Percentiles rank a stretch among this genome's conserved stretches.
Evolutionary conservation across 73 alveolate genomes (phyloP).

Genomic region (Paramecium octaurelia): DNA sequence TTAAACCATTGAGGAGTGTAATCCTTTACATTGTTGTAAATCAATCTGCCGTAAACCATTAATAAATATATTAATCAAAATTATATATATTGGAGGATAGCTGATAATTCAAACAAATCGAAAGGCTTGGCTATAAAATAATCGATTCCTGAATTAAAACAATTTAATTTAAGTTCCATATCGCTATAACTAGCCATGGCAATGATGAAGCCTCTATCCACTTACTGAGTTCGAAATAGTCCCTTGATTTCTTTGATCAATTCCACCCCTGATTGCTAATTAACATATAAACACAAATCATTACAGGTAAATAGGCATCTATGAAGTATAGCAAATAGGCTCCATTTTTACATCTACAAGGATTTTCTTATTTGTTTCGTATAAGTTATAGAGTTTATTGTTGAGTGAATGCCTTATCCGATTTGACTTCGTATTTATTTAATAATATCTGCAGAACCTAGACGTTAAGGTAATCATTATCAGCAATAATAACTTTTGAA

Average conservation of each 20-base stretch:
- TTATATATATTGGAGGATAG: constrained; percentile 20
- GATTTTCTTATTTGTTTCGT: not conserved
- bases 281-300: not conserved
- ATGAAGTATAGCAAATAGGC: not conserved
- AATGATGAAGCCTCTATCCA: constrained; percentile 10
- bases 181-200: constrained; percentile 36
- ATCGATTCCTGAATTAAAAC: constrained; percentile 25
- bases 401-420: not conserved
- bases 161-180: not conserved
- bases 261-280: constrained; percentile 14
- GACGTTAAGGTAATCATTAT: constrained; percentile 6
- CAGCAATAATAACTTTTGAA: constrained; percentile 31
- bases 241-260: not conserved
- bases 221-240: not conserved
- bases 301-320: constrained; percentile 26
- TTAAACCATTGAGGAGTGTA: constrained; percentile 62
- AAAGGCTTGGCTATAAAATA: constrained; percentile 36
- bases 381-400: not conserved
- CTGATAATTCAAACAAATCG: constrained; percentile 25
- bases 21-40: constrained; percentile 49
- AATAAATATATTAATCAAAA: not conserved
- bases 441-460: not conserved
- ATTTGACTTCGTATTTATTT: constrained; percentile 15
- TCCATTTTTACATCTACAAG: constrained; percentile 36
- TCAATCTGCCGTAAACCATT: constrained; percentile 61